Percentiles rank a stretch among this genome's conserved stretches.
Evolutionary conservation across 192 early-diverging fungal genomes (phyloP).

Genomic region (Diversispora epigaea): DNA sequence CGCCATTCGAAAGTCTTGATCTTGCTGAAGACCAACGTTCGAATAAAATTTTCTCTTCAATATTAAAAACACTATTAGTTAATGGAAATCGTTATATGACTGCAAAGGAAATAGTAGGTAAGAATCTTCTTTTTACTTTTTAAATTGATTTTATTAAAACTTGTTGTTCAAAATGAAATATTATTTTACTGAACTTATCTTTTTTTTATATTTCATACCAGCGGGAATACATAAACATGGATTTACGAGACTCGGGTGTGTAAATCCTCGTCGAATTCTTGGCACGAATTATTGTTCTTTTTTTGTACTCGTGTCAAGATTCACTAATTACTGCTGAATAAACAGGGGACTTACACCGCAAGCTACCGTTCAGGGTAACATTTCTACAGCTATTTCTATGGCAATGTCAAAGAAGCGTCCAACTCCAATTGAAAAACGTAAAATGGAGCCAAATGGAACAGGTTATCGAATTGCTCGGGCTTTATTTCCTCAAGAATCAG

Average conservation of each 20-base stretch:
- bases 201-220: background rate
- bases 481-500: constrained; percentile 27
- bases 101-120: constrained; percentile 26
- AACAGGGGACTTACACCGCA: constrained; percentile 50
- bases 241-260: constrained; percentile 10
- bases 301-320: constrained; percentile 13
- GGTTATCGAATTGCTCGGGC: constrained; percentile 42
- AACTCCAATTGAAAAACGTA: constrained; percentile 48
- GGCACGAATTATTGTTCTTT: background rate
- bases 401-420: constrained; percentile 36
- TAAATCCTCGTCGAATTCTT: constrained; percentile 4
- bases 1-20: constrained; percentile 18
- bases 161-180: background rate
- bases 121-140: background rate
- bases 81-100: constrained; percentile 22
- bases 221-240: background rate
- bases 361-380: constrained; percentile 51
- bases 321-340: constrained; percentile 19
- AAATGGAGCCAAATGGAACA: constrained; percentile 30
- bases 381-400: constrained; percentile 44
- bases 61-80: background rate
- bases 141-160: constrained; percentile 1
- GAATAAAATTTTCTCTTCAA: constrained; percentile 16
- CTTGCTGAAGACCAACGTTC: constrained; percentile 1
- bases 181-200: background rate